Percentiles rank a stretch among this genome's conserved stretches.
Evolutionary conservation across 768 basidiomycete genomes (phyloP).

Genomic region (Mycena sanguinolenta): DNA sequence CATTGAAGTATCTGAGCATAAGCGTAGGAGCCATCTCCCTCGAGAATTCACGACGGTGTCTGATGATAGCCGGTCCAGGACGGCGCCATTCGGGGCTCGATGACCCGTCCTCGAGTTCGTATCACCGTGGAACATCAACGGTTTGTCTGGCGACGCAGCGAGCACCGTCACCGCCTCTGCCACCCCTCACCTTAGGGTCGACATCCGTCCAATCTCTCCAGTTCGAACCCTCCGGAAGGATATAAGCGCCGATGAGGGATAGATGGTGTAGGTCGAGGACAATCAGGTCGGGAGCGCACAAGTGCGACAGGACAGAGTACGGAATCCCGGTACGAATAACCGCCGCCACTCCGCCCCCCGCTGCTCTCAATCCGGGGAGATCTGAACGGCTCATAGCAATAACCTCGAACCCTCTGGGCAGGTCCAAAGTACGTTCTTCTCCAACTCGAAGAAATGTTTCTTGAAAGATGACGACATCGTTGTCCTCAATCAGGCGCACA

Average conservation of each 20-base stretch:
- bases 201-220: constrained; percentile 13
- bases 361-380: not conserved
- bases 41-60: constrained; percentile 4
- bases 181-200: constrained; percentile 12
- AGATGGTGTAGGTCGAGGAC: constrained; percentile 9
- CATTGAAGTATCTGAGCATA: constrained; percentile 4
- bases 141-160: not conserved
- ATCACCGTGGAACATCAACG: not conserved
- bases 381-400: constrained; percentile 27
- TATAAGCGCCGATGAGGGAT: constrained; percentile 14
- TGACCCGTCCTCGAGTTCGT: constrained; percentile 3
- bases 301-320: not conserved
- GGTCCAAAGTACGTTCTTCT: constrained; percentile 16
- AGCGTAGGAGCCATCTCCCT: constrained; percentile 10
- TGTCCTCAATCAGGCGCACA: not conserved
- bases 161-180: constrained; percentile 1
- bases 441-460: constrained; percentile 27
- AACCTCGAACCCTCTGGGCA: constrained; percentile 13
- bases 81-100: not conserved
- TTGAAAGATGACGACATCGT: constrained; percentile 22
- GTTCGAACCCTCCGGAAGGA: constrained; percentile 12
- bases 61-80: not conserved
- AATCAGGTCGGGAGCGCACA: constrained; percentile 24
- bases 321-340: not conserved
- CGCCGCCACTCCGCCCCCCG: constrained; percentile 20